phyloP scores from a whole-genome alignment of 208 protist species.

The Crithidia bombi region DNA sequence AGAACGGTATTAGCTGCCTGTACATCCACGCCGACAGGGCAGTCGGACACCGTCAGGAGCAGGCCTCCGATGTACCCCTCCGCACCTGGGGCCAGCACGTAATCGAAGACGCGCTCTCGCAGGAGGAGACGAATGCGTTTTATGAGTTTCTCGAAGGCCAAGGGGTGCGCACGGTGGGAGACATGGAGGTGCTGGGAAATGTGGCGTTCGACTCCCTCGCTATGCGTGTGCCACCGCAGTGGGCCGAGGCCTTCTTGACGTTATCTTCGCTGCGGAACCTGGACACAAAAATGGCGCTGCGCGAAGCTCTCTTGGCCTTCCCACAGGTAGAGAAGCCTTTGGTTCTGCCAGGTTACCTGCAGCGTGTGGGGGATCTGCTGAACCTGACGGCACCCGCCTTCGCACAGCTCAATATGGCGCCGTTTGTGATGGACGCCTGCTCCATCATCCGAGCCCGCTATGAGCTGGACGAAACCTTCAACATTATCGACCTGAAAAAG shows the following conservation, averaged over 20 bases:
- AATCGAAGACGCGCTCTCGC: slow-evolving; percentile 20
- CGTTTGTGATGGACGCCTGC: slow-evolving; percentile 68
- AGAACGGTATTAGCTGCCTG: slow-evolving; percentile 67
- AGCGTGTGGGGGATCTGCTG: slow-evolving; percentile 62
- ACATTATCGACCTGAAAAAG: slow-evolving; percentile 61
- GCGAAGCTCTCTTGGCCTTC: slow-evolving; percentile 66
- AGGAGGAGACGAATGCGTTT: slow-evolving; percentile 39
- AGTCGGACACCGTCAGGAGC: slow-evolving; percentile 35
- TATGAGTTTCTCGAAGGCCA: slow-evolving; percentile 56
- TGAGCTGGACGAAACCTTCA: slow-evolving; percentile 63
- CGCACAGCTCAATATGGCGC: slow-evolving; percentile 44
- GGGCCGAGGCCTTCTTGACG: slow-evolving; percentile 57
- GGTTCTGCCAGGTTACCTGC: slow-evolving; percentile 41
- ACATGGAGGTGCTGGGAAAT: slow-evolving; percentile 80
- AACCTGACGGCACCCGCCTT: slow-evolving; percentile 50
- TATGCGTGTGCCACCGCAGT: slow-evolving; percentile 38
- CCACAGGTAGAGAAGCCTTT: slow-evolving; percentile 47
- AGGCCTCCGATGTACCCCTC: slow-evolving; percentile 26
- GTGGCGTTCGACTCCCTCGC: slow-evolving; percentile 74
- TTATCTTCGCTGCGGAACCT: slow-evolving; percentile 67
- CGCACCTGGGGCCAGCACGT: slow-evolving; percentile 26
- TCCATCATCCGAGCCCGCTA: slow-evolving; percentile 74
- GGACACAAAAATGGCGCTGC: slow-evolving; percentile 51
- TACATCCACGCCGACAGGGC: slow-evolving; percentile 75
- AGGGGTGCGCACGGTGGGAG: slow-evolving; percentile 69